Percentiles rank a stretch among this genome's conserved stretches.
Evolutionary conservation across 352 stramenopile species (phyloP).

Genomic region (Globisporangium yorkense): DNA sequence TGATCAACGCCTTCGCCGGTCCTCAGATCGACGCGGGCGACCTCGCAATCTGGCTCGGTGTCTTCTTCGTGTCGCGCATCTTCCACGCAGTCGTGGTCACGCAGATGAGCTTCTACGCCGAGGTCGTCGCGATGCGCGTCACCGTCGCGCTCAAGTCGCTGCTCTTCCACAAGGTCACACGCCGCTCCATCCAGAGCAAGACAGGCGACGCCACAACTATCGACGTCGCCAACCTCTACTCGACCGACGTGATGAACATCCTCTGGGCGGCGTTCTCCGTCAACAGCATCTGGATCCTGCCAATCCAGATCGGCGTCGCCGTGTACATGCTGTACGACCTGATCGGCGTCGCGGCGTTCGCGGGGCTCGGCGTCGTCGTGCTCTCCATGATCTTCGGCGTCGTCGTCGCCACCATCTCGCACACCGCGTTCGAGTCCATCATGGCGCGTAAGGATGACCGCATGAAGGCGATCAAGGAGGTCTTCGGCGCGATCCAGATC

Average conservation of each 20-base stretch:
- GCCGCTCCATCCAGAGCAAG: constrained; percentile 15
- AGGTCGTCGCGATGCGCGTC: constrained; percentile 24
- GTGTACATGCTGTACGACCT: constrained; percentile 35
- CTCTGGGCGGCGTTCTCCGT: constrained; percentile 49
- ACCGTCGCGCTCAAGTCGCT: constrained; percentile 32
- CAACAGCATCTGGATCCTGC: constrained; percentile 46
- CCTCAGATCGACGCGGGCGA: constrained; percentile 21
- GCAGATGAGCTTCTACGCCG: constrained; percentile 22
- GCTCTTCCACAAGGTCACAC: constrained; percentile 37
- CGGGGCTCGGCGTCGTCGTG: constrained; percentile 28
- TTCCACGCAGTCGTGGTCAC: constrained; percentile 19
- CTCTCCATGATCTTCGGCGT: constrained; percentile 31
- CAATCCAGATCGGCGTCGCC: constrained; percentile 28
- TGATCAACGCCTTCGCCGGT: constrained; percentile 26
- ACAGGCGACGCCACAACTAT: constrained; percentile 8
- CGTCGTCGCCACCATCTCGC: constrained; percentile 36
- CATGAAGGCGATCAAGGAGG: constrained; percentile 89
- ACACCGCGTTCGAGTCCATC: constrained; percentile 51
- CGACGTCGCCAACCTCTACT: constrained; percentile 92
- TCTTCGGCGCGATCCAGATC: constrained; percentile 89
- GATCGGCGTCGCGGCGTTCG: constrained; percentile 30
- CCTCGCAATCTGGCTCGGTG: constrained; percentile 25
- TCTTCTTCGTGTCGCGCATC: constrained; percentile 36
- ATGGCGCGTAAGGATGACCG: constrained; percentile 85
- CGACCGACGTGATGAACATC: constrained; percentile 77